Evolutionary conservation across 2,329 filamentous ascomycete species (phyloP).

Genomic region (Aspergillus caelatus): DNA sequence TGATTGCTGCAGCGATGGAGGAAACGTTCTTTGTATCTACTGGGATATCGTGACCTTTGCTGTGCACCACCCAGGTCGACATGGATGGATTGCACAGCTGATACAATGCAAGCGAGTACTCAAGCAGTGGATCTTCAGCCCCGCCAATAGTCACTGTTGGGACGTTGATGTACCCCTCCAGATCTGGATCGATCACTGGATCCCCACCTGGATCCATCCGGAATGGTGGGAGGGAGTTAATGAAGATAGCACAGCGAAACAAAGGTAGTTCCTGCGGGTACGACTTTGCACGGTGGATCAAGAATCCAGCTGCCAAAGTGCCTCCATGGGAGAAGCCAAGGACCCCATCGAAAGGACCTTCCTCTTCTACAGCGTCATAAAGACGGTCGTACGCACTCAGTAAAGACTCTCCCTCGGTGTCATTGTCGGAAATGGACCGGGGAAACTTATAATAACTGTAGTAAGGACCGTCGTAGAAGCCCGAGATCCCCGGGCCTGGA

Average conservation of each 20-base stretch:
- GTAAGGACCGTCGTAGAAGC: conserved; percentile 35
- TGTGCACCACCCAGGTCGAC: conserved; percentile 30
- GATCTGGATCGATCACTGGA: conserved; percentile 25
- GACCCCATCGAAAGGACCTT: conserved; percentile 36
- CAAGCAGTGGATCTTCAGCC: conserved; percentile 27
- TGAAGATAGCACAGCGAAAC: conserved; percentile 38
- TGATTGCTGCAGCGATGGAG: conserved; percentile 27
- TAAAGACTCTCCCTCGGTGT: conserved; percentile 26
- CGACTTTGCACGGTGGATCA: conserved; percentile 32
- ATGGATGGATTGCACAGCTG: conserved; percentile 23
- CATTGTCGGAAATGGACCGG: conserved; percentile 24
- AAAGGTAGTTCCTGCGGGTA: conserved; percentile 23
- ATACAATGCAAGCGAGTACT: conserved; percentile 29
- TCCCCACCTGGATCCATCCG: conserved; percentile 27
- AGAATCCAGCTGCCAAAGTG: conserved; percentile 32
- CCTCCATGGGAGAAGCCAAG: conserved; percentile 41
- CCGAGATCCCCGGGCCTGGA: conserved; percentile 32
- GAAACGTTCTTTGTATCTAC: conserved; percentile 27
- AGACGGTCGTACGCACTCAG: conserved; percentile 30
- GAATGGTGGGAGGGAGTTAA: conserved; percentile 36
- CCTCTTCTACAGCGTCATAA: conserved; percentile 29
- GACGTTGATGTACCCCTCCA: conserved; percentile 29
- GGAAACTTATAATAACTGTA: conserved; percentile 37
- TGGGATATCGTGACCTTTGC: conserved; percentile 32
- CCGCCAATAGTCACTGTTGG: conserved; percentile 31